Evolutionary conservation across 2,329 filamentous ascomycete species (phyloP), one percentile per base, ranked within the genome.

Genomic region (Fusarium anthophilum): DNA sequence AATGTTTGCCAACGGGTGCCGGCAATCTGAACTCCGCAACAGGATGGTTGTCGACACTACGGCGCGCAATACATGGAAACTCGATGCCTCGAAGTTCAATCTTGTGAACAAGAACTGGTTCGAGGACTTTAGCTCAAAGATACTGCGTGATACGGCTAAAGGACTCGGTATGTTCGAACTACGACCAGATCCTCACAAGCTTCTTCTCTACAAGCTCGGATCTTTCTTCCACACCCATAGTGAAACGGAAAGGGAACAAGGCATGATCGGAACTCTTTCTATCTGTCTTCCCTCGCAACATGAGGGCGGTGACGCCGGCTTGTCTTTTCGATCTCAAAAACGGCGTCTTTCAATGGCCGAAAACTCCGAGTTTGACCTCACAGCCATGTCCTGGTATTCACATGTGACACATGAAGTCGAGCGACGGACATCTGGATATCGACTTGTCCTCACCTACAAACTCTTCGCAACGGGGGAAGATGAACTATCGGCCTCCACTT

Each of bases 381-480:
- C 60, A 11, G 14, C 63, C 10, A 70, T 74, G 8, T 58, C 72
- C 14, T 74, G 50, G 67, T 71, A 60, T 65, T 69, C 70, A 20
- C 58, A 74, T 45, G 58, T 65, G 35, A 66, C 61, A 2, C 55
- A 72, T 28, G 30, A 72, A 41, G 41, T 62, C 15, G 55, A 39
- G 11, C 28, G 59, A 54, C 37, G 66, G 22, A 64, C 22, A 47
- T 69, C 57, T 37, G 72, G 70, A 5, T 45, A 72, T 44, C 63
- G 70, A 4, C 57, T 73, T n/a, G 53, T 74, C 4, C 67, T 74
- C n/a, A 62, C 61, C n/a, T 73, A 69, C 57, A 70, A 71, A 24
- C 17, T 71, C 14, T 73, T 69, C 18, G 53, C 37, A 10, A 3
- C 10, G 6, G 26, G 17, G 24, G 9, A 28, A 28, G 32, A 32